Evolutionary conservation across 2,329 filamentous ascomycete genomes (phyloP).

Genomic region (Thielaviopsis punctulata): DNA sequence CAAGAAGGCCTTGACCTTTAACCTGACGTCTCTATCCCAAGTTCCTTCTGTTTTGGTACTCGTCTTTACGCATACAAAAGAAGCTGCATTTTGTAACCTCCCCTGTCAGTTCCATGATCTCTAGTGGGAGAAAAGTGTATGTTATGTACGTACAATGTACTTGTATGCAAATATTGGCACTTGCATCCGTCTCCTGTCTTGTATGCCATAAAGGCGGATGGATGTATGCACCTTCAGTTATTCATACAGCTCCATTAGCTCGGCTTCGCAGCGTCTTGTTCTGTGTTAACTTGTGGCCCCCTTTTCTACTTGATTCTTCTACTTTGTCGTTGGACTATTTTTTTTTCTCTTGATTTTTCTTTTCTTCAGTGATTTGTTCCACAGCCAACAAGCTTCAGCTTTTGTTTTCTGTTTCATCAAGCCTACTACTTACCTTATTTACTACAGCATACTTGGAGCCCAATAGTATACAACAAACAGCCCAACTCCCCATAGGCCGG

Average conservation of each 20-base stretch:
- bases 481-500: background rate
- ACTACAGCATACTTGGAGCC: background rate
- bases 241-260: background rate
- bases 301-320: background rate
- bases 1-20: too few relatives aligned
- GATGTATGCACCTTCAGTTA: background rate
- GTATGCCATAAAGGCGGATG: background rate
- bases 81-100: too few relatives aligned
- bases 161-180: too few relatives aligned
- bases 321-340: background rate
- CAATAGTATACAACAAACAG: background rate
- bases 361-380: background rate
- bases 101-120: too few relatives aligned
- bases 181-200: too few relatives aligned
- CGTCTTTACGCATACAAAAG: too few relatives aligned
- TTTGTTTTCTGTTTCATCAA: background rate
- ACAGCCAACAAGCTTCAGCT: background rate
- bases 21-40: too few relatives aligned
- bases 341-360: background rate
- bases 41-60: too few relatives aligned
- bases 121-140: too few relatives aligned
- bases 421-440: too few relatives aligned
- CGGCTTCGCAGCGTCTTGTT: background rate
- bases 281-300: background rate
- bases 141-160: too few relatives aligned